Conservation (phyloP, 805 yeast species). For the Saturnispora galanensis region DNA sequence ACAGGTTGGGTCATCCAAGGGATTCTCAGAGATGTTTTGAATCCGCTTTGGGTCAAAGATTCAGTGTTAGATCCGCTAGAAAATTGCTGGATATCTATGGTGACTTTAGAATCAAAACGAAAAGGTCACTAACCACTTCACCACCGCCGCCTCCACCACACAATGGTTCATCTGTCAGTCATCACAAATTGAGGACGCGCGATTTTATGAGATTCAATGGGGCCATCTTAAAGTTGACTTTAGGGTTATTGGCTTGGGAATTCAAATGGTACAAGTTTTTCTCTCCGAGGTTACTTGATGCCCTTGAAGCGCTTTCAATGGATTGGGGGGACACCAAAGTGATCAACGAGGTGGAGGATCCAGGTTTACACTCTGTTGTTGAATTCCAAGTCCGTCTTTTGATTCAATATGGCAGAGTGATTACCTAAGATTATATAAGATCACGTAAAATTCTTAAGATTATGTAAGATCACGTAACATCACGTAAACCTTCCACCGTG, state of each 20-base stretch:
- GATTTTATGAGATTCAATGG: slow-evolving; percentile 33
- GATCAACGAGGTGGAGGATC: slow-evolving; percentile 55
- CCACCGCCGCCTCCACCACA: slow-evolving; percentile 1
- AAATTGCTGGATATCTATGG: slow-evolving; percentile 60
- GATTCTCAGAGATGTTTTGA: slow-evolving; percentile 84
- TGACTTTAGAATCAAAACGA: slow-evolving; percentile 8
- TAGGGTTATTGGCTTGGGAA: slow-evolving; percentile 89
- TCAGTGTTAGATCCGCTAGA: slow-evolving; percentile 71
- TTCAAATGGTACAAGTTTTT: slow-evolving; percentile 96
- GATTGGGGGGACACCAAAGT: slow-evolving; percentile 75
- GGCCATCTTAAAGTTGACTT: slow-evolving; percentile 55
- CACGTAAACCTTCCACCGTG: too few species aligned
- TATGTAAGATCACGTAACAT: too few species aligned
- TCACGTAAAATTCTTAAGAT: neutral
- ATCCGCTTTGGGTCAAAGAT: slow-evolving; percentile 60
- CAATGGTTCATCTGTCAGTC: slow-evolving; percentile 1
- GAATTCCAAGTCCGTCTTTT: too few species aligned
- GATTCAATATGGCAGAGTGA: slow-evolving; percentile 27
- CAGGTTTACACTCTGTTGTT: slow-evolving; percentile 14
- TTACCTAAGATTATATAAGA: neutral
- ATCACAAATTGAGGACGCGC: neutral
- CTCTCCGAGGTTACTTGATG: slow-evolving; percentile 55
- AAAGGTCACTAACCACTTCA: slow-evolving; percentile 2
- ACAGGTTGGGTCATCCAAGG: slow-evolving; percentile 71
- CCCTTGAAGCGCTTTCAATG: slow-evolving; percentile 51